Base-by-base conservation (phyloP, 2,329 filamentous ascomycete genomes). In the Westerdykella ornata region DNA sequence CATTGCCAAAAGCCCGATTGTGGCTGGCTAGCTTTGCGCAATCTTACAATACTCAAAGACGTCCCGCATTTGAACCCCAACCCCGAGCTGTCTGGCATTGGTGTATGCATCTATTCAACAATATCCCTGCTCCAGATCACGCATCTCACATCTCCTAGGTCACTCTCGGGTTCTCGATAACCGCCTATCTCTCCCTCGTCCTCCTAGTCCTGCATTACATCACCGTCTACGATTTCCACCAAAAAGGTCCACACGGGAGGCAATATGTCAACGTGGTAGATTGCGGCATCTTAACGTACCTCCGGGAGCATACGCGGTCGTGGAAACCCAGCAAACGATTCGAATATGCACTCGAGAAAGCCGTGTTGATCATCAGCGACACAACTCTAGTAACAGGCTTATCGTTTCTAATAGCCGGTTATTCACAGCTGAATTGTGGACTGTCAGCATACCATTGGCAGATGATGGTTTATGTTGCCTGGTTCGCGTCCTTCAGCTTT, bases 401-500 rank as follows among this genome's bases (percentile, higher is more conserved):
- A 8, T 53, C 50, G 0, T 52, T 59, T 13, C 44, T 59, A 3
- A 26, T 52, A 9, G 43, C 44, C 19, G 54, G 47, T 0, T 56
- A 55, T 38, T 52, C 52, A 14, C 55, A 58, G 35, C 29, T 59
- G 4, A 18, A 37, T n/a, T 60, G 56, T 20, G 49, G 47, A 0
- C 54, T 61, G 3, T 46, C 50, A 2, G 52, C 53, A 6, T 60
- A 60, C 37, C 54, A 57, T 17, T 57, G 56, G 56, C 49, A 56
- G 16, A 53, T 57, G 16, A 44, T 56, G 45, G 49, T 57, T n/a
- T 59, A 48, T 31, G 33, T 56, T 14, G 49, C 56, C 2, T 56
- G 54, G 56, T 52, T 57, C 32, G 46, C 47, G 9, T 51, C 46
- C 3, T 53, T 57, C 34, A 54, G 51, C 1, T 53, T 52, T 30